Base-by-base conservation (phyloP, 2,329 filamentous ascomycete genomes). In the Ascochyta rabiei region DNA sequence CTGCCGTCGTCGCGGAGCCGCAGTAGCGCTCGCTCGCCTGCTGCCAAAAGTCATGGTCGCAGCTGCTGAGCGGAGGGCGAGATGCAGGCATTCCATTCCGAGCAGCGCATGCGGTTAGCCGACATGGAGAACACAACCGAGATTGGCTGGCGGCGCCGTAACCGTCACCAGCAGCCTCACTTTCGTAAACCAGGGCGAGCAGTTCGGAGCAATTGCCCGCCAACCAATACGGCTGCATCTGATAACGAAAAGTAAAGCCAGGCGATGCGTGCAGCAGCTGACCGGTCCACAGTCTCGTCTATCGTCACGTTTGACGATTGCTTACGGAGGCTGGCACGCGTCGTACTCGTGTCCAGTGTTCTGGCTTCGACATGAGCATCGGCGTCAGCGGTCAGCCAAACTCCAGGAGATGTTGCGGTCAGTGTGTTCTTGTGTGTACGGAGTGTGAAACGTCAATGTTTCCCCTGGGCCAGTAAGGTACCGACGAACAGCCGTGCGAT, bases 81-180 rank as follows among this genome's bases (percentile, higher is more conserved):
- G 53, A 59, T 56, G 56, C 62, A 61, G 53, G 53, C 57, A 57
- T 60, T 44, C 55, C 56, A 55, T 58, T 60, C 60, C 63, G 50
- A 56, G 42, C 59, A 48, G 49, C 45, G 52, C 40, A 48, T 59
- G 40, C 43, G 53, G 58, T 54, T 57, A 57, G 53, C 45, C 19
- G 48, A 23, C 40, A 44, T 24, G 48, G 43, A 56, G 45, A 45
- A 21, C 33, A 31, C 43, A 53, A 30, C 48, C 59, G 54, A 60
- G 59, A 69, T 69, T 69, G 64, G 66, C 61, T 56, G 56, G 61
- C 42, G 58, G 52, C 56, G 51, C 62, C 62, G 59, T 50, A 59
- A 61, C 54, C 65, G 60, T 64, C 66, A 61, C 46, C 59, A 68
- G 35, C 40, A 55, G 69, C 68, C 68, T 71, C 68, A 71, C 68